Base-by-base conservation (phyloP, 2,329 filamentous ascomycete genomes). In the Colletotrichum neosansevieriae region DNA sequence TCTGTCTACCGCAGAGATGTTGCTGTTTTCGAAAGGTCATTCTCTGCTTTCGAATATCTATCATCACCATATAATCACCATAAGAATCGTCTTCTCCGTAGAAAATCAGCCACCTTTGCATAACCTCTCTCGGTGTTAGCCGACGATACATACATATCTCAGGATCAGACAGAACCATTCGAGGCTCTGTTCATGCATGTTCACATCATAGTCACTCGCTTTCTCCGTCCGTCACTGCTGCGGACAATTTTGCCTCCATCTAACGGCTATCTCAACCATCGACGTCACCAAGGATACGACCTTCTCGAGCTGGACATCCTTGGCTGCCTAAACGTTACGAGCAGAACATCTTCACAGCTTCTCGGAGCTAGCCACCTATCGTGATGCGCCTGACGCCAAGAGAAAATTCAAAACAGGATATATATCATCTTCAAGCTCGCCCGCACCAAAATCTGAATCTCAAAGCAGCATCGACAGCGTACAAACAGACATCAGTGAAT, bases 231-330 rank as follows among this genome's bases (percentile, higher is more conserved):
- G 15, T 13, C n/a, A 9, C 29, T 54, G 54, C 17, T 60, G 24
- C 61, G 40, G 54, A 50, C 12, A 40, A 17, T 45, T 11, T 5
- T 45, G 7, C 32, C 4, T 19, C 15, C 17, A 21, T 21, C 56
- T 15, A 34, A 58, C 60, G 60, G 65, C 65, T 68, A 68, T 68
- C 38, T 68, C 40, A 15, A 32, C 17, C 7, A 21, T 11, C 64
- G 51, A 67, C 60, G 64, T 67, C 64, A 67, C 60, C 40, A 19
- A 13, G 45, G 50, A 62, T 38, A 29, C 38, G 32, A 36, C 12
- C 6, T 38, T 38, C 34, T 34, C 51, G 40, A 21, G 53, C 36
- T 12, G 12, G 19, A 45, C 13, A 15, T 51, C 36, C 36, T 38
- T 56, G 53, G 21, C 47, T 36, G 36, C 54, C 54, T 60, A 49